A percentile compares a stretch with the other conserved stretches of the same genome.
Conservation (phyloP, 2,329 filamentous ascomycete species). For the Scedosporium apiospermum region DNA sequence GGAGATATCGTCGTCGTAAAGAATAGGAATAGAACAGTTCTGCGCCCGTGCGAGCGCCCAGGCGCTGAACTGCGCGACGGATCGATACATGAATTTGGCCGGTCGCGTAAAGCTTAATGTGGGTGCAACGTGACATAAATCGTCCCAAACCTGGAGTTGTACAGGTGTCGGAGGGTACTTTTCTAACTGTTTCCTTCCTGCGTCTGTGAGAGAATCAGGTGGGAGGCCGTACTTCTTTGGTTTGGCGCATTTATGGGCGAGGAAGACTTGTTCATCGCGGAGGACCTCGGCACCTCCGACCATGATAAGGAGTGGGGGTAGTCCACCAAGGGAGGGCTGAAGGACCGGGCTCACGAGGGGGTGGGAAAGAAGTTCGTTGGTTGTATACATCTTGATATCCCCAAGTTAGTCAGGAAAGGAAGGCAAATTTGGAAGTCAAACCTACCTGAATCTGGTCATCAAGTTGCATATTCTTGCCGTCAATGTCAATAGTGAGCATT, state of each 20-base stretch:
- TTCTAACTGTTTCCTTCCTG: constrained; percentile 47
- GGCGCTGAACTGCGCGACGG: constrained; percentile 84
- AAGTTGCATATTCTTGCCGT: constrained; percentile 61
- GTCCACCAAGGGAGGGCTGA: constrained; percentile 78
- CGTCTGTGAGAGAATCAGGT: constrained; percentile 51
- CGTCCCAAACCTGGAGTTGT: constrained; percentile 92
- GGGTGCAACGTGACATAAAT: constrained; percentile 84
- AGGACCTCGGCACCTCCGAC: constrained; percentile 83
- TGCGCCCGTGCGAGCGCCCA: constrained; percentile 84
- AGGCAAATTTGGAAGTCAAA: neutral
- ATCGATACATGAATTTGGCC: constrained; percentile 91
- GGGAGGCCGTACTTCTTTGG: constrained; percentile 66
- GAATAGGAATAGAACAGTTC: constrained; percentile 67
- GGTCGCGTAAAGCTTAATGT: constrained; percentile 95
- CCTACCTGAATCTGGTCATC: constrained; percentile 85
- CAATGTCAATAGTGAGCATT: constrained; percentile 47
- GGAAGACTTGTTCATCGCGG: constrained; percentile 87
- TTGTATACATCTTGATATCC: constrained; percentile 56
- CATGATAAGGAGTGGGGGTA: constrained; percentile 80
- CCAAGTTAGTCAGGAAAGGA: constrained; percentile 12
- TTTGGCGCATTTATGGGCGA: constrained; percentile 90
- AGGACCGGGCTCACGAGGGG: constrained; percentile 84
- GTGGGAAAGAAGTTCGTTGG: constrained; percentile 77
- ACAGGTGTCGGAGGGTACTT: constrained; percentile 80
- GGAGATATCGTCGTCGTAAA: constrained; percentile 69